Evolutionary conservation across 2,329 filamentous ascomycete genomes (phyloP).

Genomic region (Aquanectria penicillioides): DNA sequence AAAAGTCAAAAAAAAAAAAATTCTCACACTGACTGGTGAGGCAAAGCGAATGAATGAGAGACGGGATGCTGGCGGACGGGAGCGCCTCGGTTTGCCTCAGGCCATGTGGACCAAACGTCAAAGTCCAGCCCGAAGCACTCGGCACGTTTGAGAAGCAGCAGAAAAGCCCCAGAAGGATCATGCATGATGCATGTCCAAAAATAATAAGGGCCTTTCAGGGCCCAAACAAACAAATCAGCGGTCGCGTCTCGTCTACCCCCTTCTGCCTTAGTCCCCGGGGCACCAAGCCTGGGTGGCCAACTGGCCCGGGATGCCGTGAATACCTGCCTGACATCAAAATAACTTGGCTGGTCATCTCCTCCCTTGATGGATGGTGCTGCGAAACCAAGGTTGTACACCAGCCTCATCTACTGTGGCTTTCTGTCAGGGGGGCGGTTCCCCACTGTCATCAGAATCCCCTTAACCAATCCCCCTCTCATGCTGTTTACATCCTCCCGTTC

Average conservation of each 20-base stretch:
- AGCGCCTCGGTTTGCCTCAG: slow-evolving; percentile 14
- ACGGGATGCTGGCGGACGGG: too few species aligned
- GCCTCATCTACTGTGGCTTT: too few species aligned
- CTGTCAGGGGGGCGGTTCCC: too few species aligned
- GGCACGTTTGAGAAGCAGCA: slow-evolving; percentile 8
- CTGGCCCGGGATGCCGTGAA: too few species aligned
- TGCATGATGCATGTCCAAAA: slow-evolving; percentile 24
- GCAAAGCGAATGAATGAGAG: too few species aligned
- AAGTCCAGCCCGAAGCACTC: slow-evolving; percentile 5
- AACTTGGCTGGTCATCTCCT: too few species aligned
- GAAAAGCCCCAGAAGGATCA: slow-evolving; percentile 13
- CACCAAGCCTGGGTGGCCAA: background rate
- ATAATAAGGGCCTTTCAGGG: slow-evolving; percentile 9
- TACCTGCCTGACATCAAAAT: too few species aligned
- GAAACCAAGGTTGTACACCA: too few species aligned
- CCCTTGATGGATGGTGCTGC: too few species aligned
- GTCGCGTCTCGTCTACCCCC: slow-evolving; percentile 1
- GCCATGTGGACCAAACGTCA: slow-evolving; percentile 18
- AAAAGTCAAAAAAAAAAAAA: background rate
- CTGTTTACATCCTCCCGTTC: too few species aligned
- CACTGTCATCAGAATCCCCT: too few species aligned
- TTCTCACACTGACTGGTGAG: background rate
- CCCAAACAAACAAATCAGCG: background rate
- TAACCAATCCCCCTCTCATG: too few species aligned
- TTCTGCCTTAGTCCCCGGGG: slow-evolving; percentile 14